Conservation (phyloP, 805 yeast genomes). For the Barnettozyma wickerhamii region DNA sequence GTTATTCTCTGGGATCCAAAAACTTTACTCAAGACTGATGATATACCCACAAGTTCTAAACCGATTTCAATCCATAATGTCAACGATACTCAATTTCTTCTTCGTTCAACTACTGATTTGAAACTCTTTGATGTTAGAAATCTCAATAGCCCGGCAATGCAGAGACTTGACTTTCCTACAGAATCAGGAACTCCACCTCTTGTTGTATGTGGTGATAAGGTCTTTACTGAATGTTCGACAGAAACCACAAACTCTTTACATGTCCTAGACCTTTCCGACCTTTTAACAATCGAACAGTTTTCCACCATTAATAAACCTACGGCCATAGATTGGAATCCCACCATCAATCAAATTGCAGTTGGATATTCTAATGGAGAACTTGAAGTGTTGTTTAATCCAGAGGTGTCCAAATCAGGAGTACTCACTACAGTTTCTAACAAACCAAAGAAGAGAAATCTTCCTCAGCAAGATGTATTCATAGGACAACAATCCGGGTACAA, state of each 20-base stretch:
- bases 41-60: not conserved
- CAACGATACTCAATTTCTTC: constrained; percentile 1
- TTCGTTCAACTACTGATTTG: constrained; percentile 12
- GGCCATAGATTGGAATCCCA: constrained; percentile 19
- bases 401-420: constrained; percentile 19
- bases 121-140: constrained; percentile 22
- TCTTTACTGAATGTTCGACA: constrained; percentile 1
- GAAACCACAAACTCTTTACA: constrained; percentile 4
- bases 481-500: constrained; percentile 15
- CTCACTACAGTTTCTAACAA: constrained; percentile 17
- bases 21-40: constrained; percentile 3
- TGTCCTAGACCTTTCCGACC: constrained; percentile 20
- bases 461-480: constrained; percentile 9
- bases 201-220: constrained; percentile 2
- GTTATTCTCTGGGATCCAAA: constrained; percentile 16
- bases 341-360: constrained; percentile 22
- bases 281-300: constrained; percentile 12
- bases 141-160: constrained; percentile 14
- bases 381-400: constrained; percentile 17
- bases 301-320: constrained; percentile 8
- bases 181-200: not conserved
- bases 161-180: constrained; percentile 10
- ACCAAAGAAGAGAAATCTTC: constrained; percentile 17
- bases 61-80: not conserved
- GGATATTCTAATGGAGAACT: constrained; percentile 17